Evolutionary conservation across 2,329 filamentous ascomycete species (phyloP), one percentile per base, ranked within the genome.

Genomic region (Paracoccidioides brasiliensis): DNA sequence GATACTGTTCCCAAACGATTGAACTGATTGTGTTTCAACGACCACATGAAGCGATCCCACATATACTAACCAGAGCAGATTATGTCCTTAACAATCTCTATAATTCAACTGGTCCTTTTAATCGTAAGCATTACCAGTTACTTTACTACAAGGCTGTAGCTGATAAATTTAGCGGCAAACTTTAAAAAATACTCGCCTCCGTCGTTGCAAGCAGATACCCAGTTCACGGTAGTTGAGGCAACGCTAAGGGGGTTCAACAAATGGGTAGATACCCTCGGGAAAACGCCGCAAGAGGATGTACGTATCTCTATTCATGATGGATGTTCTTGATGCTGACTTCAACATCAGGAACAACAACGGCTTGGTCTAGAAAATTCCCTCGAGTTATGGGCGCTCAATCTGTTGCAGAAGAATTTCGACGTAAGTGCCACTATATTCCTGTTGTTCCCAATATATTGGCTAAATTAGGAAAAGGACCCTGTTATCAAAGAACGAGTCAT

Each of bases 171-270:
- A 73, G 66, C 70, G 60, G 61, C 66, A 62, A 67, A 62, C 8
- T 70, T 72, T 56, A 66, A 67, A 56, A 75, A 72, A 60, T 69
- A 66, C 42, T 73, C 69, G 6, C 68, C 71, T 43, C 67, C 68
- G 28, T 64, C 69, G 15, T 77, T 98, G 55, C 82, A 83, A 33
- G 84, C 94, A 2, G 93, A 98, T 68, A 86, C 90, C 0, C 86
- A 95, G 61, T 91, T 91, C 62, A 89, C 88, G 0, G 86, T 95
- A 30, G 85, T 96, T 2, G 88, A 96, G 66, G 85, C 90, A 32
- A 86, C 88, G 0, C 74, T 97, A 35, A 95, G 90, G 67, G 93
- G 91, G 1, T 95, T 90, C 62, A 81, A 84, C 61, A 90, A 88
- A 67, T 95, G 89, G 88, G 78, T 85, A 52, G 70, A 73, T 15